These are phyloP conservation scores for Aspergillus sp. DNA, from an alignment of 2,329 filamentous ascomycete species.

Conservation along the genomic window DNA sequence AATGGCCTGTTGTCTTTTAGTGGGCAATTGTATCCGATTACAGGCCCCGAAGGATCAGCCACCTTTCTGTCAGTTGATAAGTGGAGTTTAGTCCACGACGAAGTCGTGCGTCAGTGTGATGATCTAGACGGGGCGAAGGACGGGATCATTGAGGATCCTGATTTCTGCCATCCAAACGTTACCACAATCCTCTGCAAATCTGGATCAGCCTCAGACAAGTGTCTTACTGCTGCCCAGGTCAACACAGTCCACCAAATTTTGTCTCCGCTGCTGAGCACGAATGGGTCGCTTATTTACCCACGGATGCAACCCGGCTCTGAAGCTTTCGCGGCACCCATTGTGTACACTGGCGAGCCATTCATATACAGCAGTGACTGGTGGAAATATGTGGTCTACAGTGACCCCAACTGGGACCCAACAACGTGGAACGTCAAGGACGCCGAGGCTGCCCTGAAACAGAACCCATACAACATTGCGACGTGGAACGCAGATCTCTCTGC, in stretches of 20 bases:
- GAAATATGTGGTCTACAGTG: conserved; percentile 44
- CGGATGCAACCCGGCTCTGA: conserved; percentile 13
- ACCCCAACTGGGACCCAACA: conserved; percentile 38
- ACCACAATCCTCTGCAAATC: conserved; percentile 28
- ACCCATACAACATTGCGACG: conserved; percentile 53
- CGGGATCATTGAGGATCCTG: conserved; percentile 50
- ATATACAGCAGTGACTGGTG: conserved; percentile 27
- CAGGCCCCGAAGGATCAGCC: conserved; percentile 47
- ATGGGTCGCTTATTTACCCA: conserved; percentile 32
- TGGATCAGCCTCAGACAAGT: conserved; percentile 30
- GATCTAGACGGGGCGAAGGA: conserved; percentile 50
- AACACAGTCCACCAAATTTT: conserved; percentile 25
- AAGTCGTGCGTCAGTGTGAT: conserved; percentile 54
- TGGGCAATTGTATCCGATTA: conserved; percentile 45
- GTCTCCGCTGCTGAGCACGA: conserved; percentile 5
- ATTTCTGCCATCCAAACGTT: conserved; percentile 42
- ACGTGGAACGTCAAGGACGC: conserved; percentile 41
- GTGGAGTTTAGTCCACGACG: conserved; percentile 43
- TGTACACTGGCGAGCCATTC: conserved; percentile 12
- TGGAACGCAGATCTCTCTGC: conserved; percentile 48
- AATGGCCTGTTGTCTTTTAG: conserved; percentile 51
- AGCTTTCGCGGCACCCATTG: conserved; percentile 1
- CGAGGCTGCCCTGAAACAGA: conserved; percentile 32
- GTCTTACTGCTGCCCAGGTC: conserved; percentile 48
- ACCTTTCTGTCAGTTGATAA: conserved; percentile 50